A percentile compares a stretch with the other conserved stretches of the same genome.
phyloP scores from a whole-genome alignment of 768 basidiomycete species.

The Grammothele lineata region DNA sequence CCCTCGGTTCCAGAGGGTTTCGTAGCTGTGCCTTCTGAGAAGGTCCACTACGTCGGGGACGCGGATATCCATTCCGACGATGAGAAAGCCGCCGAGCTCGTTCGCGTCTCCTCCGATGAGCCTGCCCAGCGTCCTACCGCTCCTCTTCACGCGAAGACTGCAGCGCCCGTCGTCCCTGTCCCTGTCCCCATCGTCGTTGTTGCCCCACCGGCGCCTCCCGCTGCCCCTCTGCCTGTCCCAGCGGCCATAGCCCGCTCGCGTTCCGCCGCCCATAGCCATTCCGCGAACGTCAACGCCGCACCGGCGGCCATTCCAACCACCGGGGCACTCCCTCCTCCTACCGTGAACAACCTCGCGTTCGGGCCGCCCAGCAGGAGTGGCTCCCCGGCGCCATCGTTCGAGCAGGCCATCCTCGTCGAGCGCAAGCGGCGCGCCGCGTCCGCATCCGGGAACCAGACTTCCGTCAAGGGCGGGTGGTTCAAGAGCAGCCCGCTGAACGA shows the following conservation, averaged over 20 bases:
- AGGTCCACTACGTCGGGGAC: no score
- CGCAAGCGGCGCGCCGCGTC: constrained; percentile 50
- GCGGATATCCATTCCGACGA: no score
- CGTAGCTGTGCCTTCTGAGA: no score
- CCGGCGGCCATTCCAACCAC: neutral
- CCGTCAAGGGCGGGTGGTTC: constrained; percentile 53
- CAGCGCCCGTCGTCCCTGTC: neutral
- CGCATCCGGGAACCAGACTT: constrained; percentile 16
- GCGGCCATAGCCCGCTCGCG: neutral
- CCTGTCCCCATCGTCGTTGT: neutral
- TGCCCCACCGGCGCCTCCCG: neutral
- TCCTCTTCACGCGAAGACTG: no score
- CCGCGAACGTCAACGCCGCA: neutral
- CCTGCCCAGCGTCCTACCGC: neutral
- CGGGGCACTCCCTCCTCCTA: constrained; percentile 8
- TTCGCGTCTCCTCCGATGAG: neutral
- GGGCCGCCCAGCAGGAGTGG: constrained; percentile 30
- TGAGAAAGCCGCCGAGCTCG: neutral
- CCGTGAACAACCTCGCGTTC: constrained; percentile 7
- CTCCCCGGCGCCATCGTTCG: constrained; percentile 56
- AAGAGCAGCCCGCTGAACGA: constrained; percentile 70
- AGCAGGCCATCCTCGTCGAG: constrained; percentile 66
- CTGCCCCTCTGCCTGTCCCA: constrained; percentile 1
- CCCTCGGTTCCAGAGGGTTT: no score
- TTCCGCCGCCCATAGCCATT: neutral